Percentiles rank a stretch among this genome's conserved stretches.
Conservation (phyloP, 768 basidiomycete species). For the Termitomyces sp. region DNA sequence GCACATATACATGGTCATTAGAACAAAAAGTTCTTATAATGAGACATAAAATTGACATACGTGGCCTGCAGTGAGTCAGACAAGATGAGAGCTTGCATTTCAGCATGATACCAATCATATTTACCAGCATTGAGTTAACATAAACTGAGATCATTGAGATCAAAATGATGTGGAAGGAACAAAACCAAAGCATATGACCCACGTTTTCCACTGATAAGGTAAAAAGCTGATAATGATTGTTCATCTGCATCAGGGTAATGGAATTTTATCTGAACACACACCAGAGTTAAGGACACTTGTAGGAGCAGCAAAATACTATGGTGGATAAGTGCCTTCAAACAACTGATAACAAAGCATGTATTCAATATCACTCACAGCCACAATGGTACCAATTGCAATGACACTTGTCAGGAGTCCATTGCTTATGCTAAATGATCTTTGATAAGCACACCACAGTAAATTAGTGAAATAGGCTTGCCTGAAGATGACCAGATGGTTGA, state of each 20-base stretch:
- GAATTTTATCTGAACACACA: not conserved
- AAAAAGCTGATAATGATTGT: not conserved
- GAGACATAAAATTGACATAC: not conserved
- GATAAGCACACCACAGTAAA: not conserved
- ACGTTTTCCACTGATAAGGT: not conserved
- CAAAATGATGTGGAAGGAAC: not conserved
- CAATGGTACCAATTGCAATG: not conserved
- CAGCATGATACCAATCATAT: not conserved
- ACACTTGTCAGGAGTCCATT: not conserved
- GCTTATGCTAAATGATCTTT: not conserved
- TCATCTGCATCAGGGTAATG: not conserved
- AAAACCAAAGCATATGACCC: not conserved
- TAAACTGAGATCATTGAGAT: not conserved
- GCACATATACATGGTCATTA: not conserved
- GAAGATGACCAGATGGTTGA: not conserved
- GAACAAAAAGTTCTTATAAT: not conserved
- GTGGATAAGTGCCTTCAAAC: not conserved
- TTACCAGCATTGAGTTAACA: not conserved
- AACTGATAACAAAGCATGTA: not conserved
- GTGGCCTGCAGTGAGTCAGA: not conserved
- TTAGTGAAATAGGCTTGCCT: not conserved
- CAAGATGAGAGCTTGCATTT: not conserved
- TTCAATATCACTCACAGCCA: not conserved
- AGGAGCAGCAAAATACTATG: not conserved
- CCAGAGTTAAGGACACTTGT: too few species aligned